A percentile compares a stretch with the other conserved stretches of the same genome.
These are phyloP conservation scores for Epicoccum nigrum DNA, from an alignment of 2,329 filamentous ascomycete species.

Conservation along the genomic window DNA sequence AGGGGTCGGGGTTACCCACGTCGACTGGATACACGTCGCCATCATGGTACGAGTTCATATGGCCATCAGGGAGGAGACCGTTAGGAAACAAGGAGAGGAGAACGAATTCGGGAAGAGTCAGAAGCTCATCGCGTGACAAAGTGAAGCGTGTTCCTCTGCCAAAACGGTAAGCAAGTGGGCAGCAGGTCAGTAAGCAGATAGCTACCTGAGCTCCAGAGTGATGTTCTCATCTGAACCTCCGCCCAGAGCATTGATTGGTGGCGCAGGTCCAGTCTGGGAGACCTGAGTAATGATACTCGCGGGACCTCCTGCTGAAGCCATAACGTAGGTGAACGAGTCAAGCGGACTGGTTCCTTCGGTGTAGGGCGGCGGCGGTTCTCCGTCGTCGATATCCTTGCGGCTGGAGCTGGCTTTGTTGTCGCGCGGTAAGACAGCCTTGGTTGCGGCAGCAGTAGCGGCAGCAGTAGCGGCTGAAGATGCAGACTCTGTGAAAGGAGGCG, in stretches of 20 bases:
- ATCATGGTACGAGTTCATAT: constrained; percentile 91
- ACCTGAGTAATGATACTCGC: constrained; percentile 99
- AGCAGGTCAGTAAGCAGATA: background rate
- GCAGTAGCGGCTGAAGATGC: constrained; percentile 52
- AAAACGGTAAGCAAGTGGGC: constrained; percentile 19
- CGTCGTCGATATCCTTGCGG: constrained; percentile 76
- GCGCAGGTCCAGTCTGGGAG: constrained; percentile 75
- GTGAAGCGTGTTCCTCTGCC: constrained; percentile 88
- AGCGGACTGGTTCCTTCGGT: constrained; percentile 93
- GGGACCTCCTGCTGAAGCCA: constrained; percentile 95
- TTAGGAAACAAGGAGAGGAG: constrained; percentile 97
- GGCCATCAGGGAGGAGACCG: constrained; percentile 94
- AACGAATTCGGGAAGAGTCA: constrained; percentile 96
- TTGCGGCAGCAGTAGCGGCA: constrained; percentile 42
- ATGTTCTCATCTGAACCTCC: constrained; percentile 87
- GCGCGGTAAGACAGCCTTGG: constrained; percentile 72
- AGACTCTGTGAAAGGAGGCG: constrained; percentile 58
- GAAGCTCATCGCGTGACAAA: constrained; percentile 89
- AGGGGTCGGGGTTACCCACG: constrained; percentile 66
- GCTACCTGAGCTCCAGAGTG: constrained; percentile 88
- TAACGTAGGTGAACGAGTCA: constrained; percentile 91
- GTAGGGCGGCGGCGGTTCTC: constrained; percentile 94
- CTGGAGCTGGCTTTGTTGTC: constrained; percentile 78
- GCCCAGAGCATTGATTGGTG: constrained; percentile 87
- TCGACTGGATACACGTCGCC: constrained; percentile 96